phyloP scores from a whole-genome alignment of 2,329 filamentous ascomycete species.

The Drechmeria coniospora region DNA sequence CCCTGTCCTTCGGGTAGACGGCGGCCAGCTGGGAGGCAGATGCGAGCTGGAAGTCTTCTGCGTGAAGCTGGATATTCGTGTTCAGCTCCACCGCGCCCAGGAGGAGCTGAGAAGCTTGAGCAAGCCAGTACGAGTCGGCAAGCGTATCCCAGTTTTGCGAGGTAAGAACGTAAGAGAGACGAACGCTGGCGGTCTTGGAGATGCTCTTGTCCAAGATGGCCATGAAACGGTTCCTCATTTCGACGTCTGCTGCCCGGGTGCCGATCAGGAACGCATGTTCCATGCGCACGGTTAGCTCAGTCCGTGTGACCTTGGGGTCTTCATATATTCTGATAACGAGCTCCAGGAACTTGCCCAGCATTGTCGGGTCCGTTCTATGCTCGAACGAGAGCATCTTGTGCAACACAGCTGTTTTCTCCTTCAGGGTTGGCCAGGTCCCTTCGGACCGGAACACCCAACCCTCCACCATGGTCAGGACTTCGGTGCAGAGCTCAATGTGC shows the following conservation, averaged over 20 bases:
- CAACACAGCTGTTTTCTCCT: conserved; percentile 97
- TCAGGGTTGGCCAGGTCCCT: conserved; percentile 90
- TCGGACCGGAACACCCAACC: conserved; percentile 91
- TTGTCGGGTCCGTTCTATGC: conserved; percentile 61
- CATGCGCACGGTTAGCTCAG: conserved; percentile 89
- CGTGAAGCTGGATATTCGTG: conserved; percentile 59
- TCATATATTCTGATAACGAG: conserved; percentile 97
- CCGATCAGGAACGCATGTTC: conserved; percentile 97
- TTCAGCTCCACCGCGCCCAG: conserved; percentile 83
- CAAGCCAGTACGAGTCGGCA: conserved; percentile 89
- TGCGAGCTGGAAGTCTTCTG: conserved; percentile 69
- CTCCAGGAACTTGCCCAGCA: conserved; percentile 86
- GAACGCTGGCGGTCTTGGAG: conserved; percentile 78
- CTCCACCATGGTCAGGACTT: conserved; percentile 88
- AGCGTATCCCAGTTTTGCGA: conserved; percentile 96
- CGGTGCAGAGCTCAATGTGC: conserved; percentile 74
- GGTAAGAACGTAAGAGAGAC: conserved; percentile 75
- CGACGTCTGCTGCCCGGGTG: conserved; percentile 79
- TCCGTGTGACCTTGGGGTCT: conserved; percentile 86
- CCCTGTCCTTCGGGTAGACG: conserved; percentile 63
- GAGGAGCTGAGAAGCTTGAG: conserved; percentile 85
- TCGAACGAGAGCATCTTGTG: conserved; percentile 98
- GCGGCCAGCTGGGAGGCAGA: conserved; percentile 59
- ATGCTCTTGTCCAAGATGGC: conserved; percentile 88
- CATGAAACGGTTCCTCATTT: conserved; percentile 96